Evolutionary conservation across 1,284 basidiomycete genomes (phyloP), one percentile per base, ranked within the genome.

Genomic region (Marasmius fiardii): DNA sequence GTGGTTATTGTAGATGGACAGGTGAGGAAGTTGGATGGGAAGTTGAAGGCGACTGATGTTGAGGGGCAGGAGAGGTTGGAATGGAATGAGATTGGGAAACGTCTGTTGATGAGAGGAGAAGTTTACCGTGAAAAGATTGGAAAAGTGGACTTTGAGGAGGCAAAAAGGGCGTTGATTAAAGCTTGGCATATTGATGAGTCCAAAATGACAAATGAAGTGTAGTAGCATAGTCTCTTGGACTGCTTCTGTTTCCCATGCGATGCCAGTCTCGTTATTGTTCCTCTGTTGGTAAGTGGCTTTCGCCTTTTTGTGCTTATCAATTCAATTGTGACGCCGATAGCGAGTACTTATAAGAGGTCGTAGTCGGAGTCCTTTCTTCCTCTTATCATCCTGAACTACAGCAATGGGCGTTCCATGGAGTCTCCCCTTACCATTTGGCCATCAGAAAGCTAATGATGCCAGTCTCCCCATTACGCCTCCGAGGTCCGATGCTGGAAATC

Each of bases 1-100:
- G 56, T 57, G 7, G 59, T 60, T 0, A 58, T 60, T 35, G 54
- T 60, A 8, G 59, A 58, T 28, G 59, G 59, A 3, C 12, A 45
- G 35, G 49, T 60, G 16, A 45, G 57, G 14, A 60, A 60, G 37
- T 12, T 3, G 4, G 54, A 43, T 1, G 59, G 59, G 11, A 58
- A 58, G 28, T 23, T 60, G 24, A 18, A 47, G 5, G 2, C 59
- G 10, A 53, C 55, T 3, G 44, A 45, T 12, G 44, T 35, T 18
- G 28, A 16, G n/a, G 39, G 39, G n/a, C n/a, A 16, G n/a, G 39
- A 41, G 6, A n/a, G 6, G n/a, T 20, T 59, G 28, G 53, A 57
- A 35, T 61, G 55, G 57, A 44, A 53, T 6, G 52, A 56, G 11
- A 53, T 61, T 28, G 59, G 54, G 33, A 50, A n/a, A 34, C 43